Base-by-base conservation (phyloP, 805 yeast species). In the Saccharomycopsis sp. region DNA sequence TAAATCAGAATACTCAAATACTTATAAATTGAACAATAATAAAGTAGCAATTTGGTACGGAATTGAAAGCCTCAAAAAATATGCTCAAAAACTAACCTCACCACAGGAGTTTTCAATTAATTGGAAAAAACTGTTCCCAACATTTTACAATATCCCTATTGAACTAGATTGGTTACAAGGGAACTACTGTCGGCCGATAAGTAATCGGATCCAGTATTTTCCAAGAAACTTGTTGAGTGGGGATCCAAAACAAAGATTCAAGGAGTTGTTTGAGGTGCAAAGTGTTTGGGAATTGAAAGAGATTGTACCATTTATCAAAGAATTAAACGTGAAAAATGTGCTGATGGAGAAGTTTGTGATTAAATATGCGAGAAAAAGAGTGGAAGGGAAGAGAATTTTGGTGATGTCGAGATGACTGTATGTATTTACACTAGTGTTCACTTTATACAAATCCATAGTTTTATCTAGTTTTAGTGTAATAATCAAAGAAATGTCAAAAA, bases 21-120 rank as follows among this genome's bases (percentile, higher is more conserved):
- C 52, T 4, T 67, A 61, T 50, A 46, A 49, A 17, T 49, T 83
- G 9, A 66, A 78, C 45, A 59, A 60, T 36, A 49, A 47, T 2
- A 54, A 53, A 28, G 65, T 80, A 2, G 66, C 78, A 1, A 53
- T 52, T 36, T 83, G 86, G 82, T 74, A 73, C 49, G 94, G 94
- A 0, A 52, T 71, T 2, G 62, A 67, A 38, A 61, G 76, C 0
- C 60, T 84, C 18, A 54, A 57, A 19, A 57, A 58, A 30, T 55
- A 58, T 44, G 65, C 65, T 0, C 47, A 60, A 25, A 37, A 47
- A n/a, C 50, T 46, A 12, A 45, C 65, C 15, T 44, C 60, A 1
- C 38, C 60, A 0, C 71, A 72, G 31, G 85, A 79, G 44, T 74
- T 86, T 51, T 51, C 77, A 44, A 66, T 81, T 36, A 68, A 70